These are phyloP conservation scores for Rhynchospora pubera DNA, from an alignment of 176 grass and related monocot species.

Conservation along the genomic window DNA sequence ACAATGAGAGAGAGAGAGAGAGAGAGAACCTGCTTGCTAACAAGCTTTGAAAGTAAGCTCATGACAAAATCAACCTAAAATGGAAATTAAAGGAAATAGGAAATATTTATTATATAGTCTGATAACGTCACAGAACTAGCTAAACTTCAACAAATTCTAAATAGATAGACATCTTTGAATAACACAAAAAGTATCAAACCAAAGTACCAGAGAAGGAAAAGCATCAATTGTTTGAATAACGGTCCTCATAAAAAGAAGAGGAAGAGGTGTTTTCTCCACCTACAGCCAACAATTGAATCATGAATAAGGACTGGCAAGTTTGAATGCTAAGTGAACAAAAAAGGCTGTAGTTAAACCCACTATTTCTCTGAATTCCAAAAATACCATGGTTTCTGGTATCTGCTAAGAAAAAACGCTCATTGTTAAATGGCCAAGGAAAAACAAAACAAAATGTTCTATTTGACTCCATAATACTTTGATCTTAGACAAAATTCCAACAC, in stretches of 20 bases:
- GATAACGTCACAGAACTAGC: not conserved
- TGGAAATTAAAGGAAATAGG: conserved; percentile 7
- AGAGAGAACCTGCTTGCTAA: conserved; percentile 64
- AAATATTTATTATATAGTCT: conserved; percentile 7
- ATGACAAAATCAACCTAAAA: conserved; percentile 92
- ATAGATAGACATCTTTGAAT: not conserved
- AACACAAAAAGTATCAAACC: conserved; percentile 9
- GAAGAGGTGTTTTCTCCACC: conserved; percentile 88
- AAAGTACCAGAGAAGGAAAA: conserved; percentile 87
- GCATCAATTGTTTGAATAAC: conserved; percentile 97
- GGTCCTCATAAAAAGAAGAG: conserved; percentile 99
- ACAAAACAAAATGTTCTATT: not conserved
- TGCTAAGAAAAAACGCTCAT: not conserved
- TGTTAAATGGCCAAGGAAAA: conserved; percentile 1
- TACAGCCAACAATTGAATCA: conserved; percentile 20
- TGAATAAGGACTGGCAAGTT: not conserved
- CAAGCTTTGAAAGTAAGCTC: conserved; percentile 93
- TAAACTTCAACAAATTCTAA: conserved; percentile 9
- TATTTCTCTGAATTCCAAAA: not conserved
- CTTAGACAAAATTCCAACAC: not conserved
- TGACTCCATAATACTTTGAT: not conserved
- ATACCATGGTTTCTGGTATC: not conserved
- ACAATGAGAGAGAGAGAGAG: conserved; percentile 3
- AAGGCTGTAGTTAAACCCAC: not conserved
- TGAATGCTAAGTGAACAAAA: not conserved